Conservation (phyloP, 805 yeast species). For the Candida khao-thaluensis region DNA sequence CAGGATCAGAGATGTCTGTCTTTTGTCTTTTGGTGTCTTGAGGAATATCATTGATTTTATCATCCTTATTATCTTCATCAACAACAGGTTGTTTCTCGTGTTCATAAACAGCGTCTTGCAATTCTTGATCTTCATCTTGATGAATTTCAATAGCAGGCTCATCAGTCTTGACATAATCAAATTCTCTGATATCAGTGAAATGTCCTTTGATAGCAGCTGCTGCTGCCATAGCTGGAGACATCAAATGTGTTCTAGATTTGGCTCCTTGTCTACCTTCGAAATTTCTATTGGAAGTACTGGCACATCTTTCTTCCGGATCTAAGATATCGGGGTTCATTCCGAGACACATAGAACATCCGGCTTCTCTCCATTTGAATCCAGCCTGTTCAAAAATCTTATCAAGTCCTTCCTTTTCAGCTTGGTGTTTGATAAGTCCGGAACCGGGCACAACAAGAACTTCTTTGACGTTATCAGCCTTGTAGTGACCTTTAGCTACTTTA, state of each 20-base stretch:
- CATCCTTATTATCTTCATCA: conserved; percentile 47
- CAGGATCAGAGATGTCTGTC: neutral
- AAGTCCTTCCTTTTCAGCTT: conserved; percentile 94
- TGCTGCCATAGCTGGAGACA: conserved; percentile 99
- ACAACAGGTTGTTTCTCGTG: conserved; percentile 66
- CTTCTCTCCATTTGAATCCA: conserved; percentile 99
- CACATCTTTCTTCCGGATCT: conserved; percentile 95
- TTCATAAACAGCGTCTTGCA: conserved; percentile 69
- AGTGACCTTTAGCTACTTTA: conserved; percentile 82
- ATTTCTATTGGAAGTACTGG: conserved; percentile 97
- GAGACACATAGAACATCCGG: conserved; percentile 99
- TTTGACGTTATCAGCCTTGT: conserved; percentile 77
- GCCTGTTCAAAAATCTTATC: conserved; percentile 88
- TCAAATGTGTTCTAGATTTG: conserved; percentile 88
- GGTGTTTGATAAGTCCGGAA: conserved; percentile 88
- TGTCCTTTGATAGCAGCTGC: conserved; percentile 95
- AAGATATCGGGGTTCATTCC: conserved; percentile 99
- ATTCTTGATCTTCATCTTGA: conserved; percentile 50
- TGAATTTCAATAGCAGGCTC: conserved; percentile 59
- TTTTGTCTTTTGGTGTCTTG: conserved; percentile 31
- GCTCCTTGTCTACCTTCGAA: conserved; percentile 99
- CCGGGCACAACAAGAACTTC: conserved; percentile 95
- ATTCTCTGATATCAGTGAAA: conserved; percentile 86
- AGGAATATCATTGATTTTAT: conserved; percentile 64
- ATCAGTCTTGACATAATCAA: conserved; percentile 55